phyloP scores from a whole-genome alignment of 352 stramenopile species.

The Pythium pectinolyticum region DNA sequence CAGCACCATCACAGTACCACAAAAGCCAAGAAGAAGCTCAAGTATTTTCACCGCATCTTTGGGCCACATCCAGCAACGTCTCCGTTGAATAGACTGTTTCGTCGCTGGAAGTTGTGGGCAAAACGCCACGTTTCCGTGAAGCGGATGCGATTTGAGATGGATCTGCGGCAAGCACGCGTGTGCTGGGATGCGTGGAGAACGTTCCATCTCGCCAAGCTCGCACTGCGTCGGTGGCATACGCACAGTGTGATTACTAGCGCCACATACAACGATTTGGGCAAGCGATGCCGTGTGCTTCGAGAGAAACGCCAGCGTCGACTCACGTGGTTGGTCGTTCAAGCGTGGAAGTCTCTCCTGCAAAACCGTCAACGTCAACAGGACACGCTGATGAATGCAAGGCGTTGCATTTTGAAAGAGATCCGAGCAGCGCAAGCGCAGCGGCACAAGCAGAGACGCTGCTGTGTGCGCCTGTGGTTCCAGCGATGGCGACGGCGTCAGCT shows the following conservation, averaged over 20 bases:
- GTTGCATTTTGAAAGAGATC: slow-evolving; percentile 5
- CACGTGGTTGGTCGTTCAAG: background rate
- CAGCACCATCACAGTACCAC: slow-evolving; percentile 7
- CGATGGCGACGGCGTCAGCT: slow-evolving; percentile 19
- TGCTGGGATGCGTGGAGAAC: slow-evolving; percentile 19
- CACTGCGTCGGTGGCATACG: slow-evolving; percentile 17
- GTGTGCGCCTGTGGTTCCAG: slow-evolving; percentile 17
- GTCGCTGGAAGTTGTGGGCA: slow-evolving; percentile 30
- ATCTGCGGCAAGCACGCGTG: background rate
- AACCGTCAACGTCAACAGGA: background rate
- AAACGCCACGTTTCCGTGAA: slow-evolving; percentile 2
- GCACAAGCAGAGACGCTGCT: background rate
- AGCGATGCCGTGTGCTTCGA: slow-evolving; percentile 36
- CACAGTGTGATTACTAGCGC: slow-evolving; percentile 12
- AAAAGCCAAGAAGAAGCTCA: slow-evolving; percentile 34
- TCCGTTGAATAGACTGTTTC: slow-evolving; percentile 28
- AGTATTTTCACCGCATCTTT: slow-evolving; percentile 40
- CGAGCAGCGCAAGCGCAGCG: background rate
- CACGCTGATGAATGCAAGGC: background rate
- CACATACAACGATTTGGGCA: slow-evolving; percentile 30
- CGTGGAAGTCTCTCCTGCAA: background rate
- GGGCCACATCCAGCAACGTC: slow-evolving; percentile 37
- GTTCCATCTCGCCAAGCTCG: background rate
- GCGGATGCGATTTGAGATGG: slow-evolving; percentile 10
- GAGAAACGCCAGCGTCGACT: background rate